Percentiles rank a stretch among this genome's conserved stretches.
phyloP scores from a whole-genome alignment of 177 flowering plant genomes.

The Vitis hybrid region DNA sequence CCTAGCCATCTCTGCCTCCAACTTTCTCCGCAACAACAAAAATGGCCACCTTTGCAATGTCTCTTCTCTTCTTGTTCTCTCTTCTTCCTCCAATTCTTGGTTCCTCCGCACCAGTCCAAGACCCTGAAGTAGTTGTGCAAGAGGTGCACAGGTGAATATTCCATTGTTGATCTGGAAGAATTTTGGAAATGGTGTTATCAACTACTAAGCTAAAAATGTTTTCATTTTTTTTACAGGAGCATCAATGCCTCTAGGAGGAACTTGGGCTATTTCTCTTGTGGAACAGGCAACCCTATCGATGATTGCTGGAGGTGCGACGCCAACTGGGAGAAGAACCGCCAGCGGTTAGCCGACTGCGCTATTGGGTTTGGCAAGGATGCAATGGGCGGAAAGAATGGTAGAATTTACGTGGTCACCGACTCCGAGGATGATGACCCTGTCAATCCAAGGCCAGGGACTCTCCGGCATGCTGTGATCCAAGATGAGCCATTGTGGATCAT shows the following conservation, averaged over 20 bases:
- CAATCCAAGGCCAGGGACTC: slow-evolving; percentile 36
- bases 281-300: slow-evolving; percentile 38
- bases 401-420: slow-evolving; percentile 36
- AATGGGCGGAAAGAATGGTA: slow-evolving; percentile 33
- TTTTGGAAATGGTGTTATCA: too few species aligned
- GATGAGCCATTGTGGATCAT: slow-evolving; percentile 43
- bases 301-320: slow-evolving; percentile 46
- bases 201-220: too few species aligned
- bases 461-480: slow-evolving; percentile 34
- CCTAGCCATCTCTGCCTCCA: neutral
- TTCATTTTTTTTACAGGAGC: slow-evolving; percentile 16
- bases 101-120: slow-evolving; percentile 17
- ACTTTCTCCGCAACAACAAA: neutral
- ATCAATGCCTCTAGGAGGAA: slow-evolving; percentile 35
- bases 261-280: slow-evolving; percentile 27
- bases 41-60: slow-evolving; percentile 9
- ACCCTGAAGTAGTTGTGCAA: slow-evolving; percentile 21
- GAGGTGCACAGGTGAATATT: slow-evolving; percentile 27
- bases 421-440: slow-evolving; percentile 28
- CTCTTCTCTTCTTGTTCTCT: slow-evolving; percentile 7
- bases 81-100: slow-evolving; percentile 6
- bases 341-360: slow-evolving; percentile 40
- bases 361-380: slow-evolving; percentile 43
- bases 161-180: too few species aligned
- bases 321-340: slow-evolving; percentile 37